Evolutionary conservation across 1,284 basidiomycete genomes (phyloP).

Genomic region (Boletus smithii): DNA sequence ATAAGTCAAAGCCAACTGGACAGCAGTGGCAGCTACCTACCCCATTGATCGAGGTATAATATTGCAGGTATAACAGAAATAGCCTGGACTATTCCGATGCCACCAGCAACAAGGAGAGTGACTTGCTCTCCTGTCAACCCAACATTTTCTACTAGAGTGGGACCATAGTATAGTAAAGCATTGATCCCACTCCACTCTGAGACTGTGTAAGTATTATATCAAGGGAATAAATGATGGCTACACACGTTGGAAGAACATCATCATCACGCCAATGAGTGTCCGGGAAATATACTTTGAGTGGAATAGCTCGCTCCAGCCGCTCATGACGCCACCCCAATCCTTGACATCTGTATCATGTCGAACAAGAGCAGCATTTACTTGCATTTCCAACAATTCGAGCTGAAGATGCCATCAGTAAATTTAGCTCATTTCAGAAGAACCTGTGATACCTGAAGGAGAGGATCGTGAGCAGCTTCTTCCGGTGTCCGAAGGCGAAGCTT

Average conservation of each 20-base stretch:
- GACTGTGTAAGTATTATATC: not conserved
- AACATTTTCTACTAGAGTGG: slow-evolving; percentile 61
- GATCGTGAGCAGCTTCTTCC: slow-evolving; percentile 43
- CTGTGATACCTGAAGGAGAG: slow-evolving; percentile 48
- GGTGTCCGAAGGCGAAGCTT: slow-evolving; percentile 47
- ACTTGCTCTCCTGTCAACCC: slow-evolving; percentile 53
- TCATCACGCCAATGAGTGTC: slow-evolving; percentile 63
- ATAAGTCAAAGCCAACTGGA: not conserved
- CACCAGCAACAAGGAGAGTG: slow-evolving; percentile 66
- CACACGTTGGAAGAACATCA: slow-evolving; percentile 81
- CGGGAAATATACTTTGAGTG: slow-evolving; percentile 49
- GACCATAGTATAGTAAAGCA: slow-evolving; percentile 77
- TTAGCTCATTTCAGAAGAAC: not conserved
- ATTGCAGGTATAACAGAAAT: slow-evolving; percentile 74
- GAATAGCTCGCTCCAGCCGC: slow-evolving; percentile 56
- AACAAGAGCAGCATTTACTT: slow-evolving; percentile 56
- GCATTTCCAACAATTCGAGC: slow-evolving; percentile 74
- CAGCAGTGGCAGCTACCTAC: slow-evolving; percentile 37
- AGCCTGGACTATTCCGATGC: slow-evolving; percentile 77
- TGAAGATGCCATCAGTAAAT: slow-evolving; percentile 28
- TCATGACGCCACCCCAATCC: slow-evolving; percentile 18
- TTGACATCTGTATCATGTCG: slow-evolving; percentile 24
- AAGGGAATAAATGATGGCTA: slow-evolving; percentile 5
- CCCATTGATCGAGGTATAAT: slow-evolving; percentile 66
- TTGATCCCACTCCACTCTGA: slow-evolving; percentile 83